Evolutionary conservation across 2,329 filamentous ascomycete genomes (phyloP).

Genomic region (Fusarium fracticaudum): DNA sequence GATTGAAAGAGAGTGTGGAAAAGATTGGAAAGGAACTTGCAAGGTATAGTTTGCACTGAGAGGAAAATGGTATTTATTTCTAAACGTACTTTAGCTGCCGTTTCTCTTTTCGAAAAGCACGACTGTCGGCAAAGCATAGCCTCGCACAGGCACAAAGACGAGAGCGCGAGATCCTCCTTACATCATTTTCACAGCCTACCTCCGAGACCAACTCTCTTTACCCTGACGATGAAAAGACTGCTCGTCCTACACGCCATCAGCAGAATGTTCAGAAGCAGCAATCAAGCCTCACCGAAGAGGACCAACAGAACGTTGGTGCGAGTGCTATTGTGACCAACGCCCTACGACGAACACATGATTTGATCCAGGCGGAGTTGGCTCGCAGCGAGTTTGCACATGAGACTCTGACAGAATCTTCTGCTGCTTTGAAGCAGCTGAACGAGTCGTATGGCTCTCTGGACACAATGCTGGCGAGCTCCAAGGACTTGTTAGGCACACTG

Average conservation of each 20-base stretch:
- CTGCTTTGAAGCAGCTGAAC: constrained; percentile 80
- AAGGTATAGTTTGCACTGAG: constrained; percentile 57
- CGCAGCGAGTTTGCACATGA: constrained; percentile 91
- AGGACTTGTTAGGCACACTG: constrained; percentile 79
- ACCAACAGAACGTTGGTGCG: constrained; percentile 78
- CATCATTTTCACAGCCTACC: constrained; percentile 64
- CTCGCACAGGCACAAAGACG: constrained; percentile 77
- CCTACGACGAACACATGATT: constrained; percentile 83
- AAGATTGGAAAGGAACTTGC: constrained; percentile 77
- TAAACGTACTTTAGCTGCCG: constrained; percentile 58
- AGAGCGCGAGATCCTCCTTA: constrained; percentile 80
- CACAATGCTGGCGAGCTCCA: constrained; percentile 77
- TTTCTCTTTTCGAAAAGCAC: constrained; percentile 80
- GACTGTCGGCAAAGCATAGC: constrained; percentile 79
- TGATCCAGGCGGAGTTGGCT: constrained; percentile 85
- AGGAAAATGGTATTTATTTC: neutral
- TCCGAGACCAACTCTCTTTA: constrained; percentile 47
- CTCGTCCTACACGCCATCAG: constrained; percentile 41
- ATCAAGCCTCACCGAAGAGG: constrained; percentile 65
- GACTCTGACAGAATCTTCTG: constrained; percentile 84
- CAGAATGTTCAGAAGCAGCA: constrained; percentile 44
- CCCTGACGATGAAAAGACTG: constrained; percentile 35
- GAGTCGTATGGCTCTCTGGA: constrained; percentile 85
- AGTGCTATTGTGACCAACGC: constrained; percentile 86
- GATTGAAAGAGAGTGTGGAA: constrained; percentile 72